Evolutionary conservation across 176 grass and related monocot species (phyloP).

Genomic region (Tuctoria greenei): DNA sequence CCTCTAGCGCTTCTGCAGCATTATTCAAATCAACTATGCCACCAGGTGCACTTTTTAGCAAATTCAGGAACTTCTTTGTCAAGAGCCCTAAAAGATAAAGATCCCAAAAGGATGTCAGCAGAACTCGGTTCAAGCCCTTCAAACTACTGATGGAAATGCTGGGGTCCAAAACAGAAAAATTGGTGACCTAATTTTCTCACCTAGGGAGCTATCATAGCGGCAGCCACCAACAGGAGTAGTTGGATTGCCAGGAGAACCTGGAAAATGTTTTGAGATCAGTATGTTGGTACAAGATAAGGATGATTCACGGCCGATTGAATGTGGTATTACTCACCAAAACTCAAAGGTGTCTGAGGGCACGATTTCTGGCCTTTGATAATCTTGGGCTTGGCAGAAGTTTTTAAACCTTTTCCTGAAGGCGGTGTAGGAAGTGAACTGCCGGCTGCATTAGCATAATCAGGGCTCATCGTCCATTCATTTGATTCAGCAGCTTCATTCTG

Average conservation of each 20-base stretch:
- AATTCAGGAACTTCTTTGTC: slow-evolving; percentile 84
- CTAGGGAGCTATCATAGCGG: slow-evolving; percentile 83
- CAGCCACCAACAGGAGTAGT: slow-evolving; percentile 58
- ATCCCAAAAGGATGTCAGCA: slow-evolving; percentile 5
- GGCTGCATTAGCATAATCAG: slow-evolving; percentile 50
- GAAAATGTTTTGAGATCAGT: slow-evolving; percentile 28
- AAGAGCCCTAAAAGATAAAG: slow-evolving; percentile 47
- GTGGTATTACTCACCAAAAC: slow-evolving; percentile 43
- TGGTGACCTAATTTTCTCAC: slow-evolving; percentile 35
- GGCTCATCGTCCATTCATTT: slow-evolving; percentile 58
- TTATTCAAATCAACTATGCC: slow-evolving; percentile 87
- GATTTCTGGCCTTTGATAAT: slow-evolving; percentile 55
- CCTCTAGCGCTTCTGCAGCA: slow-evolving; percentile 80
- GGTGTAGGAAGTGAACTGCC: slow-evolving; percentile 56
- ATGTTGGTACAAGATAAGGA: slow-evolving; percentile 3
- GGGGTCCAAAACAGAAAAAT: not conserved
- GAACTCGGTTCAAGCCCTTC: slow-evolving; percentile 28
- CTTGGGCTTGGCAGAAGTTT: slow-evolving; percentile 45
- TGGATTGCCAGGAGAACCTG: slow-evolving; percentile 68
- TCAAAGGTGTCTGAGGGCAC: slow-evolving; percentile 61
- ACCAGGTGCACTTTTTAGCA: slow-evolving; percentile 74
- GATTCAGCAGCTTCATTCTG: slow-evolving; percentile 51
- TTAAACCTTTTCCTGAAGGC: slow-evolving; percentile 59
- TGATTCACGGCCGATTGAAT: slow-evolving; percentile 17
- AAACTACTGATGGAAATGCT: slow-evolving; percentile 18